These are phyloP conservation scores for Vaccinium darrowii DNA, from an alignment of 148 eudicot species.

Conservation along the genomic window DNA sequence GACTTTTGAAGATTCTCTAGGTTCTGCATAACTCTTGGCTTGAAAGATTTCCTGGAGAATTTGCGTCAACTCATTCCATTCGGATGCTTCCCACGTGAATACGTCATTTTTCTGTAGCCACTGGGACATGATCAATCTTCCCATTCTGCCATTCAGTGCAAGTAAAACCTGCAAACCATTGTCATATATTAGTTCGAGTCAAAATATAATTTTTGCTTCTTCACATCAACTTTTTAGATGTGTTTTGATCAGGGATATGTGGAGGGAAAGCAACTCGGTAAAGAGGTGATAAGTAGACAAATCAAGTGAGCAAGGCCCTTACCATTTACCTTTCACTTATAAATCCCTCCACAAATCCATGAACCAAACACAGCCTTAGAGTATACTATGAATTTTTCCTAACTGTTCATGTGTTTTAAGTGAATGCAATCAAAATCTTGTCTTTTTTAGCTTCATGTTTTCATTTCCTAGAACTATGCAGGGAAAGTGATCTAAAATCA, in stretches of 20 bases:
- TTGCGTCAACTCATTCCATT: conserved; percentile 90
- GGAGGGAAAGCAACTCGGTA: neutral
- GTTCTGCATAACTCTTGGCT: conserved; percentile 28
- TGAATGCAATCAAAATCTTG: neutral
- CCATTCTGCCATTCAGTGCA: conserved; percentile 70
- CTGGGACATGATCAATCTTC: conserved; percentile 54
- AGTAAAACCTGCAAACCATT: conserved; percentile 64
- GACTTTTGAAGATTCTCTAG: conserved; percentile 22
- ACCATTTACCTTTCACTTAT: neutral
- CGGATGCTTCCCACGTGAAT: conserved; percentile 64
- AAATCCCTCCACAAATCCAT: neutral
- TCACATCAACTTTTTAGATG: neutral
- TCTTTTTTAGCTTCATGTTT: neutral
- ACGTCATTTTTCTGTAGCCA: conserved; percentile 71
- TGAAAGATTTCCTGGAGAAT: conserved; percentile 51
- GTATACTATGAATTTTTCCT: neutral
- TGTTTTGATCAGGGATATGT: neutral
- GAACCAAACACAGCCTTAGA: neutral
- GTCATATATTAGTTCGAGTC: neutral
- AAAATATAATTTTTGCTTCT: neutral
- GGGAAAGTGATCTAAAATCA: neutral
- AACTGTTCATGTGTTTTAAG: conserved; percentile 9
- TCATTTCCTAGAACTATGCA: neutral
- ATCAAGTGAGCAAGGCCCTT: neutral
- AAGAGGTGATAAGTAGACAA: neutral